Evolutionary conservation across 2,329 filamentous ascomycete genomes (phyloP), one percentile per base, ranked within the genome.

Genomic region (Neofusicoccum kwambonambiense): DNA sequence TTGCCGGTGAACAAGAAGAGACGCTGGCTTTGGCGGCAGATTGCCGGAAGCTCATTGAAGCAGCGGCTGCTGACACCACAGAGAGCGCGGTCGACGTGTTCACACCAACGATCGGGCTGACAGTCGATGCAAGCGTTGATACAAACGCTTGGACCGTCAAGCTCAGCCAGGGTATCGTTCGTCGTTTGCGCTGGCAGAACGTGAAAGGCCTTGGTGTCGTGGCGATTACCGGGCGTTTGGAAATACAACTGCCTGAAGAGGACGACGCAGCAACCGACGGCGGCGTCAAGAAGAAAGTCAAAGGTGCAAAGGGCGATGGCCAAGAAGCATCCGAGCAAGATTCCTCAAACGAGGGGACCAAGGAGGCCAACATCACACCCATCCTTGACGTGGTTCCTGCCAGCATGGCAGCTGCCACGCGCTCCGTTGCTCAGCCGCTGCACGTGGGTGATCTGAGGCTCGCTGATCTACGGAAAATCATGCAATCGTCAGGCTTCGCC

Each of bases 111-210:
- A 82, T 91, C n/a, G 93, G 93, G 27, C 82, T 85, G 39, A 81
- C 84, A 13, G 84, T 99, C 47, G 89, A 99, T 76, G 95, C 94
- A 12, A 97, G 93, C 73, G 94, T 98, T 47, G 95, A 99, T 75
- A 98, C 94, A 4, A 97, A 98, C 75, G 93, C 95, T 3, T 99
- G 96, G 95, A 89, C 91, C 27, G 91, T 99, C 66, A 96, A 93
- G 77, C 84, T 99, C 17, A 93, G 92, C 56, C 91, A 94, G 70
- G 82, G 86, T 50, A 86, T 99, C 19, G 90, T 96, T 66, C 92
- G 92, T 77, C 90, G 90, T 70, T 84, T 99, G 66, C 92, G 91
- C 73, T 98, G 95, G 95, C 95, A 98, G 79, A 93, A 92, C 65
- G 93, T 98, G 27, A 89, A 92, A 64, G 93, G 91, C 2, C 82